A percentile compares a stretch with the other conserved stretches of the same genome.
Conservation (phyloP, 2,329 filamentous ascomycete species). For the Talaromyces sp. region DNA sequence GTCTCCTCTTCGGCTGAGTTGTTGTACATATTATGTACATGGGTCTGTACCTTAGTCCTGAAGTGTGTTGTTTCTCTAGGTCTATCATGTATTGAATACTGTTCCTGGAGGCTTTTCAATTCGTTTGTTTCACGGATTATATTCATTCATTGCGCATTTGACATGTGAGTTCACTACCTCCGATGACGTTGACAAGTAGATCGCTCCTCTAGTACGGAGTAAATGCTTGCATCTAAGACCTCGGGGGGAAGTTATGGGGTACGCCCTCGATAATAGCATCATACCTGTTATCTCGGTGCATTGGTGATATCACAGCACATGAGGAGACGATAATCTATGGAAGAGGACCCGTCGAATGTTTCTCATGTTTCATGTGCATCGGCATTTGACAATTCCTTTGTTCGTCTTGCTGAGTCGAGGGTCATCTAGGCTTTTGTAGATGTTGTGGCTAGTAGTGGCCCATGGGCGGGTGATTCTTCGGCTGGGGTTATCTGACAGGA, state of each 20-base stretch:
- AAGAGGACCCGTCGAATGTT: background rate
- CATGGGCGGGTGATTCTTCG: background rate
- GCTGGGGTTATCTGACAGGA: background rate
- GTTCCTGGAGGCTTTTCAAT: background rate
- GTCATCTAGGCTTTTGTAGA: background rate
- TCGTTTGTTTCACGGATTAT: background rate
- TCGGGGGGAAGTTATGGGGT: background rate
- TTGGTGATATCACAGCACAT: constrained; percentile 9
- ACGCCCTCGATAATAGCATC: background rate
- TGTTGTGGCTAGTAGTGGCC: background rate
- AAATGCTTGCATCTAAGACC: background rate
- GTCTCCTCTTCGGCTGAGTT: background rate
- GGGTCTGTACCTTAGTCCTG: background rate
- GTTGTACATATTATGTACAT: background rate
- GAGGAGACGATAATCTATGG: background rate
- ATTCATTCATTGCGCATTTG: background rate
- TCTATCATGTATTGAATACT: background rate
- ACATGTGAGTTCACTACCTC: background rate
- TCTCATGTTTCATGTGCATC: background rate
- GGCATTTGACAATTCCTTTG: background rate
- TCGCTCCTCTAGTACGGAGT: no score
- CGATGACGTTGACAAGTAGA: constrained; percentile 8
- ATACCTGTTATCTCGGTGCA: background rate
- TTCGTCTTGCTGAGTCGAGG: background rate
- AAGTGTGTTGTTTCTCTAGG: background rate